These are phyloP conservation scores for Claviceps sp. DNA, from an alignment of 2,329 filamentous ascomycete genomes.

Conservation along the genomic window DNA sequence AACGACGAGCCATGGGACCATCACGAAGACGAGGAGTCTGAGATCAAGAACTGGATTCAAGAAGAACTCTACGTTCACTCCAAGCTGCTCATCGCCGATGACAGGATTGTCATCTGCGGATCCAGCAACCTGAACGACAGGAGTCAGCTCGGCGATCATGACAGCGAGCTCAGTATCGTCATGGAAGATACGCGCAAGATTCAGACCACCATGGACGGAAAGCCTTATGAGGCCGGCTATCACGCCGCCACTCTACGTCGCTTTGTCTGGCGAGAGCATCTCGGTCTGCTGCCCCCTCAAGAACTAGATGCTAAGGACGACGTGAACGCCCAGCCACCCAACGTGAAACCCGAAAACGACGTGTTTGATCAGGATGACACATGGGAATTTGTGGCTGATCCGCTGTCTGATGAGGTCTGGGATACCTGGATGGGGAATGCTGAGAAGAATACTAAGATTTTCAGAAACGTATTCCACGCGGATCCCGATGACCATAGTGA, in stretches of 20 bases:
- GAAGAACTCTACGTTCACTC: slow-evolving; percentile 94
- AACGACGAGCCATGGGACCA: slow-evolving; percentile 63
- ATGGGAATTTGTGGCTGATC: slow-evolving; percentile 56
- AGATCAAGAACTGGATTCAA: slow-evolving; percentile 82
- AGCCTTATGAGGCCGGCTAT: slow-evolving; percentile 63
- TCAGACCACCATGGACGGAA: slow-evolving; percentile 62
- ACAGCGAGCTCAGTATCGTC: slow-evolving; percentile 81
- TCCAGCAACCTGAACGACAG: slow-evolving; percentile 89
- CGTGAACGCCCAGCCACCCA: slow-evolving; percentile 60
- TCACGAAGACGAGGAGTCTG: slow-evolving; percentile 50
- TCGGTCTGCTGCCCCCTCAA: slow-evolving; percentile 68
- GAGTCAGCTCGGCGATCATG: slow-evolving; percentile 74
- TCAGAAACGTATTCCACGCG: slow-evolving; percentile 69
- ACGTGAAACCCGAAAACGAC: slow-evolving; percentile 52
- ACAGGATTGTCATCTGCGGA: slow-evolving; percentile 71
- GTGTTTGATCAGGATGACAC: slow-evolving; percentile 44
- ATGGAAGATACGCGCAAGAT: slow-evolving; percentile 70
- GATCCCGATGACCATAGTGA: slow-evolving; percentile 76
- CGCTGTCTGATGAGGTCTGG: slow-evolving; percentile 53
- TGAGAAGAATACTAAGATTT: slow-evolving; percentile 58
- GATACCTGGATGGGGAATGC: slow-evolving; percentile 56
- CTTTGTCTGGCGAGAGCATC: slow-evolving; percentile 80
- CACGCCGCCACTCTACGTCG: slow-evolving; percentile 71
- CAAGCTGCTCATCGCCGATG: slow-evolving; percentile 82
- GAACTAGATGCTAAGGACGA: slow-evolving; percentile 53